Base-by-base conservation (phyloP, 83 land plant species). In the Isoetes engelmannii region DNA sequence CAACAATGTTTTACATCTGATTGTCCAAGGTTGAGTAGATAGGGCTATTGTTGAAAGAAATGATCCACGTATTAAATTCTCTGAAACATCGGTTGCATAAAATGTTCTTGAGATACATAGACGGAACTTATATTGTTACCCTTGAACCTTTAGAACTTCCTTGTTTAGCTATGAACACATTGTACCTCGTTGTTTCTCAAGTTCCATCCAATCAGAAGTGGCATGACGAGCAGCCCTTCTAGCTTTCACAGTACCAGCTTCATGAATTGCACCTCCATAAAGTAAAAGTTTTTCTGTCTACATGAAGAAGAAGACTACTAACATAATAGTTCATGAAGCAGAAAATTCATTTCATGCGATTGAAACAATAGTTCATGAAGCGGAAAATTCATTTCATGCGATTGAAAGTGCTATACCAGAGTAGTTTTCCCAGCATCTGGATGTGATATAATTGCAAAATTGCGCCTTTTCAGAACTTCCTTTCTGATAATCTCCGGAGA, bases 201-300 rank as follows among this genome's bases (percentile, higher is more conserved):
- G 72, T 42, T 82, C 84, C 84, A 82, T 82, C 84, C 84, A 82
- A 57, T 82, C 84, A 28, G 84, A 82, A n/a, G 82, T 82, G 4
- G 84, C 82, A 68, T 82, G 82, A 2, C 82, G 77, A 44, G 84
- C 81, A 46, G 79, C 75, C 68, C 82, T 75, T 13, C 84, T 70
- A 61, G 84, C 84, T 68, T 82, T 82, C 4, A 82, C 84, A 70
- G 82, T 82, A 45, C 84, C 84, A 44, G 84, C 84, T 57, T 82
- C 83, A 61, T 82, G 84, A 64, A 82, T 82, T 21, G 84, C 84
- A 49, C 84, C 84, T 45, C 84, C 84, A 75, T 82, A 82, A 48
- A 82, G 83, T 49, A 82, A 45, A 57, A 82, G 74, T 67, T 82
- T 82, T 61, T 82, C 84, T 60, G 84, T 82, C 84, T 82, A 55